Percentiles rank a stretch among this genome's conserved stretches.
These are phyloP conservation scores for Globisporangium alternatum DNA, from an alignment of 352 stramenopile genomes.

Conservation along the genomic window DNA sequence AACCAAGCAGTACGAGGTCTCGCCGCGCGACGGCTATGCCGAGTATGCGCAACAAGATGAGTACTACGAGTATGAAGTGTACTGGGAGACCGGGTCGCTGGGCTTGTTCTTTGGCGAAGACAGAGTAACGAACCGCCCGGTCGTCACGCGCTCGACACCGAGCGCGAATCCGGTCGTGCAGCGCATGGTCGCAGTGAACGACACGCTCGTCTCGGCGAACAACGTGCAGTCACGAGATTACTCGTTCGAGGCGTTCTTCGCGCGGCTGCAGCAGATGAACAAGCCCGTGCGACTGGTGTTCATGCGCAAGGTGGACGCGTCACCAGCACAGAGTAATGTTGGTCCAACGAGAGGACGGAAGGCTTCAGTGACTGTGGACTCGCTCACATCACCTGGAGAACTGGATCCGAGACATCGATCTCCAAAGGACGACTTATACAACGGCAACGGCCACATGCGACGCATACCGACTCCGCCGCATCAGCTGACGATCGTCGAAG, in stretches of 20 bases:
- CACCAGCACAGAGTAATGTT: neutral
- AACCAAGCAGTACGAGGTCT: slow-evolving; percentile 35
- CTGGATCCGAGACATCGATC: slow-evolving; percentile 1
- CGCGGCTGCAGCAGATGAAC: slow-evolving; percentile 77
- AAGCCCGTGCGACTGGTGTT: slow-evolving; percentile 83
- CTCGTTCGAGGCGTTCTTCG: slow-evolving; percentile 82
- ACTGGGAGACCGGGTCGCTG: slow-evolving; percentile 76
- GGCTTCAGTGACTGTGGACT: slow-evolving; percentile 35
- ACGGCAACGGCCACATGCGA: neutral
- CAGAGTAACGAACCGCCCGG: slow-evolving; percentile 53
- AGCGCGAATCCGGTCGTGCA: slow-evolving; percentile 69
- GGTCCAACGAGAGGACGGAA: slow-evolving; percentile 20
- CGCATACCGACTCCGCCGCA: slow-evolving; percentile 15
- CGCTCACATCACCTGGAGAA: slow-evolving; percentile 15
- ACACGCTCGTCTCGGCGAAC: slow-evolving; percentile 80
- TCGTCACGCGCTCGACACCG: slow-evolving; percentile 74
- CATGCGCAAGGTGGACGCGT: slow-evolving; percentile 24
- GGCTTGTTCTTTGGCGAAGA: slow-evolving; percentile 87
- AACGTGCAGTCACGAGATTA: slow-evolving; percentile 63
- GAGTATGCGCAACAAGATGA: slow-evolving; percentile 20
- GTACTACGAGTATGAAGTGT: slow-evolving; percentile 63
- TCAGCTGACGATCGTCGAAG: slow-evolving; percentile 9
- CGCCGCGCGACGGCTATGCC: slow-evolving; percentile 20
- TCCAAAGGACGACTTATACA: neutral
- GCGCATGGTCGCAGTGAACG: slow-evolving; percentile 65